Evolutionary conservation across 371 early-diverging fungal genomes (phyloP), one percentile per base, ranked within the genome.

Genomic region (Mucor piriformis): DNA sequence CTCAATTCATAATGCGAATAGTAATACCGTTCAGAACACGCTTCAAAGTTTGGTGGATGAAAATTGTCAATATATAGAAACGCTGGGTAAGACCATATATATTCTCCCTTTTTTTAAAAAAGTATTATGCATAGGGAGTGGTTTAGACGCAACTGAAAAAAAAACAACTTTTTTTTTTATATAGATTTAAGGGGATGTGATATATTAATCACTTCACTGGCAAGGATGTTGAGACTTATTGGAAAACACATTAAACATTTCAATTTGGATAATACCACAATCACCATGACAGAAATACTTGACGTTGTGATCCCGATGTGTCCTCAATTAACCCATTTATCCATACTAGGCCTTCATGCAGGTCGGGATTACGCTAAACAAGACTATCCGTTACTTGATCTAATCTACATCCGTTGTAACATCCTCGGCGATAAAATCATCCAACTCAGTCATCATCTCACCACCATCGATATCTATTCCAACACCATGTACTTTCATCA

Each of bases 51-150:
- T 74, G 0, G 49, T 70, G n/a, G 54, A 66, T 38, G 54, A 64
- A 16, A 66, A 72, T 53, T 74, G 73, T 20, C 72, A 67, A 8
- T 72, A 77, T 33, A 24, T 77, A 8, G 63, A 69, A 23, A 34
- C 16, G 3, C 42, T 77, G 21, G 68, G 77, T 77, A 68, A 63
- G 12, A 3, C 12, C 15, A 33, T 15, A 18, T 3, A 43, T 32
- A 29, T 4, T 8, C 43, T 18, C 12, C n/a, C n/a, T 37, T 37
- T 37, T 12, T 12, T 37, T 37, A n/a, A 37, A n/a, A 37, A 4
- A 37, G 42, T 4, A 29, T 4, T 29, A 29, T 29, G 29, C 29
- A 6, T 29, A 29, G 10, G n/a, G n/a, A n/a, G n/a, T n/a, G n/a
- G n/a, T n/a, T n/a, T n/a, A n/a, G n/a, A n/a, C n/a, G n/a, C n/a